These are phyloP conservation scores for Drosera capensis DNA, from an alignment of 148 eudicot genomes.

Conservation along the genomic window DNA sequence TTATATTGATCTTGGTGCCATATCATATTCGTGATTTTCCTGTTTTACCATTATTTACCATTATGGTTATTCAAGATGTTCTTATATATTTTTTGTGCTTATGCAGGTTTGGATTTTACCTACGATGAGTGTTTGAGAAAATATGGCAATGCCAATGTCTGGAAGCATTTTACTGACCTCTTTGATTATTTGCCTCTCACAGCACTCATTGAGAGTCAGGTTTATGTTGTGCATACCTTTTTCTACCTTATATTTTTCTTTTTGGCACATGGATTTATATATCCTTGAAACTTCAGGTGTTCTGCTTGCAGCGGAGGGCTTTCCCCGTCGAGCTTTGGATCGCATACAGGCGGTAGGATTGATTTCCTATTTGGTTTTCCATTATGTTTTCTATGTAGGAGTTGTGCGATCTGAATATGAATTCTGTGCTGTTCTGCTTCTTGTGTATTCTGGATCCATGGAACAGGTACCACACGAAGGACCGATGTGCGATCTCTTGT, in stretches of 20 bases:
- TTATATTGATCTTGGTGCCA: background rate
- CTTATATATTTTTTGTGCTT: background rate
- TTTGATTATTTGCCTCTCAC: constrained; percentile 97
- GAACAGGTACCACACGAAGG: constrained; percentile 99
- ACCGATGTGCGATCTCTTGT: constrained; percentile 96
- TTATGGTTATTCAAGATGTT: background rate
- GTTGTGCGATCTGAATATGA: too few relatives aligned
- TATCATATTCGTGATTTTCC: background rate
- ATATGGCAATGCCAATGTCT: constrained; percentile 97
- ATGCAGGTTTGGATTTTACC: constrained; percentile 84
- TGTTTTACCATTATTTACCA: background rate
- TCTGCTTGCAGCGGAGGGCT: constrained; percentile 73
- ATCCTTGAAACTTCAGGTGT: constrained; percentile 24
- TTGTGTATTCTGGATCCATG: too few relatives aligned
- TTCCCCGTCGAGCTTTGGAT: constrained; percentile 66
- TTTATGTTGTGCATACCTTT: constrained; percentile 10
- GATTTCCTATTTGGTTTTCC: too few relatives aligned
- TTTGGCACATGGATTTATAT: background rate
- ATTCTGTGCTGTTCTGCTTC: too few relatives aligned
- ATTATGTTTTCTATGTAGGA: too few relatives aligned
- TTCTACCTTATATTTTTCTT: background rate
- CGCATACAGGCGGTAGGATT: constrained; percentile 82
- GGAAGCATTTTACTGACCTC: constrained; percentile 96
- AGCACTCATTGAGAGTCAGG: constrained; percentile 85
- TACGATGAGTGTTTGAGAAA: constrained; percentile 99